Conservation (phyloP, 164 flowering plant genomes). For the Vitis labrusca region DNA sequence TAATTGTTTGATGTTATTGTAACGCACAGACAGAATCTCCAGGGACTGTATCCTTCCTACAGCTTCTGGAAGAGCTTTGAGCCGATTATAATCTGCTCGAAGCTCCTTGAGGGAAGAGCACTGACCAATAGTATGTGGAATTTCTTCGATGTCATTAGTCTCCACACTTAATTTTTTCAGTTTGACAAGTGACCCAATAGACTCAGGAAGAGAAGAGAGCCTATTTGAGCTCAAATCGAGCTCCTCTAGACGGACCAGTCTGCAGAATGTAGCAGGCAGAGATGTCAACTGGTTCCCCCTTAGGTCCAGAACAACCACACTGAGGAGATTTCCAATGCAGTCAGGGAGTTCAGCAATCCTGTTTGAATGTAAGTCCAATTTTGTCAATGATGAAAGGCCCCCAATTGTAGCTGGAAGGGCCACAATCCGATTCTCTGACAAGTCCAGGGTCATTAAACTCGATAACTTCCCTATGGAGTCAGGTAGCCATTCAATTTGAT, state of each 20-base stretch:
- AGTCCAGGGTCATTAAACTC: conserved; percentile 54
- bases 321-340: conserved; percentile 62
- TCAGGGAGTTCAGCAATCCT: conserved; percentile 62
- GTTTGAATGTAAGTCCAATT: conserved; percentile 71
- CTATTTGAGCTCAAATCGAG: conserved; percentile 72
- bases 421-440: conserved; percentile 70
- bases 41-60: conserved; percentile 69
- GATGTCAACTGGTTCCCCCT: conserved; percentile 60
- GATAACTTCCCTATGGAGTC: conserved; percentile 82
- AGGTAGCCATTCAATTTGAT: conserved; percentile 77
- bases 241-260: conserved; percentile 59
- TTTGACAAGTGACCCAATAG: conserved; percentile 65
- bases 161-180: conserved; percentile 64
- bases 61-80: conserved; percentile 94
- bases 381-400: conserved; percentile 57
- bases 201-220: conserved; percentile 50
- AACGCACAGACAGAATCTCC: conserved; percentile 71
- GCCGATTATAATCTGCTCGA: conserved; percentile 72
- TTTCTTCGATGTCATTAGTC: conserved; percentile 79
- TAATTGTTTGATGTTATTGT: conserved; percentile 71
- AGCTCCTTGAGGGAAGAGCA: conserved; percentile 76
- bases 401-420: conserved; percentile 65
- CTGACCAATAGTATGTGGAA: conserved; percentile 71
- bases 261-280: conserved; percentile 57
- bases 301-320: conserved; percentile 53